These are phyloP conservation scores for Auricularia sp. DNA, from an alignment of 768 basidiomycete genomes.

Conservation along the genomic window DNA sequence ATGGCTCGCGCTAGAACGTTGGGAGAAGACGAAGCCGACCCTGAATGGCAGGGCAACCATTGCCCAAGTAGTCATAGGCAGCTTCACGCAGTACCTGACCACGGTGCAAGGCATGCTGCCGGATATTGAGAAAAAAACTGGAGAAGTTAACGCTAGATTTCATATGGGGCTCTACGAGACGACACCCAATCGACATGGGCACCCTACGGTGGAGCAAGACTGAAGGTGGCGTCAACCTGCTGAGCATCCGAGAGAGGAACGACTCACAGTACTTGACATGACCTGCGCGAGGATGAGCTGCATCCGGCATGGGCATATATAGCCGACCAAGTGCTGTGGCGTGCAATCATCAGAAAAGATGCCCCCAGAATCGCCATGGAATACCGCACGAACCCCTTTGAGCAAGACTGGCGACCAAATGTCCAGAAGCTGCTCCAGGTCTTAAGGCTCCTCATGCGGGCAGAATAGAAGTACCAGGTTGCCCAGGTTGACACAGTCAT, in stretches of 20 bases:
- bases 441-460: too few relatives aligned
- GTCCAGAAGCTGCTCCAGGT: too few relatives aligned
- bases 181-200: neutral
- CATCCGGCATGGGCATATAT: slow-evolving; percentile 21
- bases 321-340: slow-evolving; percentile 12
- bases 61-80: slow-evolving; percentile 19
- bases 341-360: too few relatives aligned
- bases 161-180: slow-evolving; percentile 15
- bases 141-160: slow-evolving; percentile 16
- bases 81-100: slow-evolving; percentile 25
- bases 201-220: neutral
- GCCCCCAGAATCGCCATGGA: too few relatives aligned
- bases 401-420: too few relatives aligned
- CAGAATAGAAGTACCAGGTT: too few relatives aligned
- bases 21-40: slow-evolving; percentile 21
- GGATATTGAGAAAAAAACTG: slow-evolving; percentile 12
- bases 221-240: neutral
- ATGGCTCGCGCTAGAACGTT: slow-evolving; percentile 10
- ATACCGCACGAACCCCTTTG: too few relatives aligned
- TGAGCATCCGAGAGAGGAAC: neutral
- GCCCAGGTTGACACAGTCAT: too few relatives aligned
- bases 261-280: neutral
- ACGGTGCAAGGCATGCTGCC: slow-evolving; percentile 29
- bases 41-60: slow-evolving; percentile 18
- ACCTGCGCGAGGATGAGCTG: slow-evolving; percentile 9